These are phyloP conservation scores for Verticillium zaregamsianum DNA, from an alignment of 2,329 filamentous ascomycete species.

Conservation along the genomic window DNA sequence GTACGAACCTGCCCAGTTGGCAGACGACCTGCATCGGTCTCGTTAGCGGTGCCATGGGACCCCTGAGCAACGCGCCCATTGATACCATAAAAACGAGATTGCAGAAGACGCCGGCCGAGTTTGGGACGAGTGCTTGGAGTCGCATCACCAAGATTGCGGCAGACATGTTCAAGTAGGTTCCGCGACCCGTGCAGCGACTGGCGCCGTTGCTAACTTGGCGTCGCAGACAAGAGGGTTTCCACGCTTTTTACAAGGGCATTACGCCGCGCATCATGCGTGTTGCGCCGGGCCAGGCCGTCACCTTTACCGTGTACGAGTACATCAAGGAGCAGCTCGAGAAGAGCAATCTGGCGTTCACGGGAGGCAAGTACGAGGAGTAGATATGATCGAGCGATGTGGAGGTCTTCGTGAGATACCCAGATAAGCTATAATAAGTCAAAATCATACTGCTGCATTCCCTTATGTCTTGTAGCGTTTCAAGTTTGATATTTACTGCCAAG, in stretches of 20 bases:
- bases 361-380: constrained; percentile 65
- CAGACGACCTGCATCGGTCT: constrained; percentile 91
- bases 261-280: constrained; percentile 97
- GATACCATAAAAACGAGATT: constrained; percentile 98
- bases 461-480: no score
- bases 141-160: constrained; percentile 74
- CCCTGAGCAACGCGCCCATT: constrained; percentile 93
- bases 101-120: constrained; percentile 81
- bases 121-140: constrained; percentile 74
- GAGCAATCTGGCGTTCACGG: constrained; percentile 55
- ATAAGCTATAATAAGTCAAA: no score
- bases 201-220: background rate
- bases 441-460: no score
- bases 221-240: constrained; percentile 78
- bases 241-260: constrained; percentile 98
- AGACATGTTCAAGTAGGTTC: constrained; percentile 74
- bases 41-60: constrained; percentile 90
- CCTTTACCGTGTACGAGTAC: constrained; percentile 74
- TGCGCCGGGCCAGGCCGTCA: constrained; percentile 84
- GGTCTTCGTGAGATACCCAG: no score
- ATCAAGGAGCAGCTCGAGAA: constrained; percentile 69
- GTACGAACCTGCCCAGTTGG: constrained; percentile 70
- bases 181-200: background rate
- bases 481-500: no score
- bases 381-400: no score